Evolutionary conservation across 1,139 yeast genomes (phyloP).

Genomic region (Pichiaceae sp.): DNA sequence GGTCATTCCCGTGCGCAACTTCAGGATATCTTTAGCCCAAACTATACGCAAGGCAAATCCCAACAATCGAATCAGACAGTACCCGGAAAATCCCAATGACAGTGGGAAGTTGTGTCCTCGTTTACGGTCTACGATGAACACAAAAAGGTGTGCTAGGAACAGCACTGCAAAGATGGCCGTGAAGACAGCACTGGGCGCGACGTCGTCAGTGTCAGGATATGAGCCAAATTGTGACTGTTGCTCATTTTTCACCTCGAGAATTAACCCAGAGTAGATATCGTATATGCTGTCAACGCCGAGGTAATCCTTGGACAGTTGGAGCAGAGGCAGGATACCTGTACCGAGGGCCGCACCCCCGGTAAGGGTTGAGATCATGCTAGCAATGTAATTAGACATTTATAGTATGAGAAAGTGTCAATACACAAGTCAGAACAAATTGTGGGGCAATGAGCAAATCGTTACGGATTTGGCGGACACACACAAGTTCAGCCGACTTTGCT

Average conservation of each 20-base stretch:
- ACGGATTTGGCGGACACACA: too few species aligned
- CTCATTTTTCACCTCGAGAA: slow-evolving; percentile 27
- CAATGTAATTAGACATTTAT: background rate
- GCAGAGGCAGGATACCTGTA: slow-evolving; percentile 35
- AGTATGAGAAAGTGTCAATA: too few species aligned
- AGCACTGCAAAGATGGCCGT: slow-evolving; percentile 45
- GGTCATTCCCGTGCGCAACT: slow-evolving; percentile 46
- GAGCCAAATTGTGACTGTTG: slow-evolving; percentile 59
- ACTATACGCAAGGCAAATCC: slow-evolving; percentile 56
- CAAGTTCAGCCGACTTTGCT: too few species aligned
- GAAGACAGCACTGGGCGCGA: slow-evolving; percentile 57
- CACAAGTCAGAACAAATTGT: background rate
- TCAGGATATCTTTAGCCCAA: slow-evolving; percentile 46
- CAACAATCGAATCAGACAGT: slow-evolving; percentile 42
- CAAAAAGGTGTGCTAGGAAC: slow-evolving; percentile 35
- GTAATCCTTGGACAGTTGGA: slow-evolving; percentile 21
- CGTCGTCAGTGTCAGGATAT: slow-evolving; percentile 48
- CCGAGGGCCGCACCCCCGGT: slow-evolving; percentile 41
- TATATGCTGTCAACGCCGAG: slow-evolving; percentile 15
- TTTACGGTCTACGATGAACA: slow-evolving; percentile 42
- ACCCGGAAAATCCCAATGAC: slow-evolving; percentile 46
- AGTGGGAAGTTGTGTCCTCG: slow-evolving; percentile 63
- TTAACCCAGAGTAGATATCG: slow-evolving; percentile 30
- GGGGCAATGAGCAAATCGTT: too few species aligned
- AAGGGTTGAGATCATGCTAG: background rate